A percentile compares a stretch with the other conserved stretches of the same genome.
phyloP scores from a whole-genome alignment of 2,329 filamentous ascomycete species.

The Didymella exigua region DNA sequence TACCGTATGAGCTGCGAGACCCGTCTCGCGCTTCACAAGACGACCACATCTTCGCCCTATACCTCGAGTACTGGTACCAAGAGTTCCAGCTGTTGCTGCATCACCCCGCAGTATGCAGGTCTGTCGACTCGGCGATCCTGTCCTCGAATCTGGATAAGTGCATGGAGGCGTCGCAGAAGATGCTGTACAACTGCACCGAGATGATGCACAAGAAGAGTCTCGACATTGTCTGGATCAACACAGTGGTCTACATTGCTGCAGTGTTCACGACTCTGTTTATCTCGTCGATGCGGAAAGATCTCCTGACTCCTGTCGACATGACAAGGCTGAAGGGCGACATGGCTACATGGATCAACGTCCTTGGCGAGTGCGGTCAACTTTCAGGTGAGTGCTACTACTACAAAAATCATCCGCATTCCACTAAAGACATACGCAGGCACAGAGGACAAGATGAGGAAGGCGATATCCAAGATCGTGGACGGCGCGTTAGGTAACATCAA shows the following conservation, averaged over 20 bases:
- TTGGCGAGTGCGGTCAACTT: constrained; percentile 69
- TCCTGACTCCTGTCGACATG: constrained; percentile 64
- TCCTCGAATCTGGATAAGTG: constrained; percentile 62
- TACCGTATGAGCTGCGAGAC: constrained; percentile 67
- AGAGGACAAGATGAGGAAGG: constrained; percentile 54
- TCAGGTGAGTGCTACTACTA: constrained; percentile 61
- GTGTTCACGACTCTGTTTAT: constrained; percentile 75
- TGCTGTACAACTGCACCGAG: constrained; percentile 65
- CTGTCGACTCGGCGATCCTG: constrained; percentile 64
- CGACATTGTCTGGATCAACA: constrained; percentile 79
- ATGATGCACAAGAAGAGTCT: constrained; percentile 69
- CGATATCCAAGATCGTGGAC: constrained; percentile 57
- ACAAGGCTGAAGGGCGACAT: constrained; percentile 69
- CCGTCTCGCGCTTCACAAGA: constrained; percentile 53
- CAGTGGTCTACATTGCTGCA: constrained; percentile 73
- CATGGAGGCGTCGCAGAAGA: constrained; percentile 67
- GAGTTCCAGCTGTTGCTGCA: constrained; percentile 59
- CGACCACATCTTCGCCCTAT: constrained; percentile 55
- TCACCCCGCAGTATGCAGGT: constrained; percentile 59
- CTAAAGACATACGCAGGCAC: constrained; percentile 46
- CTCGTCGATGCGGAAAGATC: constrained; percentile 69
- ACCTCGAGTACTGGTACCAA: constrained; percentile 56
- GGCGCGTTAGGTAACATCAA: constrained; percentile 56
- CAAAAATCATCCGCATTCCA: not conserved
- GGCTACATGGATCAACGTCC: constrained; percentile 70